Conservation (phyloP, 768 basidiomycete species). For the Auriscalpium orientale region DNA sequence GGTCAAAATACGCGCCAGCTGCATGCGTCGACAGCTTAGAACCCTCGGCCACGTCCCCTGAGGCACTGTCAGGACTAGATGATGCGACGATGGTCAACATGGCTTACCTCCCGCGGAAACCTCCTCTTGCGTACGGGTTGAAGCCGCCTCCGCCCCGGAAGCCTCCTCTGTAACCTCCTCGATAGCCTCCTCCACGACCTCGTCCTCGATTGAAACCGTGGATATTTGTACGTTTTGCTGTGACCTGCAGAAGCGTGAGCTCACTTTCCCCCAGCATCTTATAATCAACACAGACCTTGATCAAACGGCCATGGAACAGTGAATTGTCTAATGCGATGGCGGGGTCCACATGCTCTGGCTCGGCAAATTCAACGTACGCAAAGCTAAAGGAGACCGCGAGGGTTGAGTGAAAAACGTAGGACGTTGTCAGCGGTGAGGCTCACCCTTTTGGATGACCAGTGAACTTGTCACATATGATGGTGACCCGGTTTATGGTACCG, state of each 20-base stretch:
- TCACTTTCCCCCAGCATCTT: too few relatives aligned
- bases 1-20: too few relatives aligned
- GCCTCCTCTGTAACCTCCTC: slow-evolving; percentile 48
- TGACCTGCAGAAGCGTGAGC: slow-evolving; percentile 51
- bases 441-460: slow-evolving; percentile 99
- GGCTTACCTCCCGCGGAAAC: slow-evolving; percentile 65
- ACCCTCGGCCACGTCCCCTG: slow-evolving; percentile 75
- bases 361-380: slow-evolving; percentile 98
- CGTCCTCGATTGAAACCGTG: slow-evolving; percentile 86
- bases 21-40: slow-evolving; percentile 24
- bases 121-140: slow-evolving; percentile 48
- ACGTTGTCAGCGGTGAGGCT: slow-evolving; percentile 13
- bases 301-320: slow-evolving; percentile 86
- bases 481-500: slow-evolving; percentile 97
- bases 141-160: slow-evolving; percentile 57
- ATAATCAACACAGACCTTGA: slow-evolving; percentile 52
- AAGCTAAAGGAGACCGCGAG: slow-evolving; percentile 44
- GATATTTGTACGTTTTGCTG: slow-evolving; percentile 90
- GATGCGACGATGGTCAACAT: not conserved
- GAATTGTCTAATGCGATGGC: slow-evolving; percentile 93
- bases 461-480: slow-evolving; percentile 99
- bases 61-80: not conserved
- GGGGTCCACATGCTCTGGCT: slow-evolving; percentile 83
- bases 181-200: slow-evolving; percentile 50
- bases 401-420: slow-evolving; percentile 7